phyloP scores from a whole-genome alignment of 495 filamentous ascomycete genomes.

The Aspergillus heteromorphus region DNA sequence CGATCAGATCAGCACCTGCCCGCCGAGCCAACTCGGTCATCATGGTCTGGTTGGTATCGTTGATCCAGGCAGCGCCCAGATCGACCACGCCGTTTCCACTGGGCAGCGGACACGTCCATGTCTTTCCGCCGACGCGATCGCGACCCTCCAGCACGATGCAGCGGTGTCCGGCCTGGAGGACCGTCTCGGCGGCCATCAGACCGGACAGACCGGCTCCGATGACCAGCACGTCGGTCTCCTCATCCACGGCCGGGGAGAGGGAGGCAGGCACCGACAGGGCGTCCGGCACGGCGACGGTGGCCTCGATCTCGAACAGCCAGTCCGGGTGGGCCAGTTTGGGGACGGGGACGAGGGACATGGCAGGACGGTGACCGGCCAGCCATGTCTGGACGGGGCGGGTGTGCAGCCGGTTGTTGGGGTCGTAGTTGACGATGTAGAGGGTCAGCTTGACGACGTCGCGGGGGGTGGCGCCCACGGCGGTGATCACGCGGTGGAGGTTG shows the following conservation, averaged over 20 bases:
- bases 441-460: conserved; percentile 29
- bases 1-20: conserved; percentile 35
- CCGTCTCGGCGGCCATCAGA: conserved; percentile 36
- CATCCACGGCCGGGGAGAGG: conserved; percentile 70
- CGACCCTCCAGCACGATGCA: conserved; percentile 42
- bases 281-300: conserved; percentile 9
- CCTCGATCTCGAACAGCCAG: conserved; percentile 31
- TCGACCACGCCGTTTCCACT: conserved; percentile 29
- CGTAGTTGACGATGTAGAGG: conserved; percentile 31
- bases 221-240: conserved; percentile 50
- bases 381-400: conserved; percentile 20
- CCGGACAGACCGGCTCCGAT: conserved; percentile 47
- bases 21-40: conserved; percentile 30
- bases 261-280: not conserved
- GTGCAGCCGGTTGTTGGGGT: conserved; percentile 18
- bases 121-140: conserved; percentile 47
- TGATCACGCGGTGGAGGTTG: conserved; percentile 20
- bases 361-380: conserved; percentile 23
- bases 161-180: conserved; percentile 33
- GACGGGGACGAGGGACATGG: conserved; percentile 28
- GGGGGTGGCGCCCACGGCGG: conserved; percentile 10
- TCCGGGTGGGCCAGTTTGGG: conserved; percentile 21
- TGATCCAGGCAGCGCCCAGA: conserved; percentile 50
- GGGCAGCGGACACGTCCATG: conserved; percentile 17
- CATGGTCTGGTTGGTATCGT: conserved; percentile 42